Conservation (phyloP, 108 stramenopile genomes). For the Cyclostephanos invisitatus region DNA sequence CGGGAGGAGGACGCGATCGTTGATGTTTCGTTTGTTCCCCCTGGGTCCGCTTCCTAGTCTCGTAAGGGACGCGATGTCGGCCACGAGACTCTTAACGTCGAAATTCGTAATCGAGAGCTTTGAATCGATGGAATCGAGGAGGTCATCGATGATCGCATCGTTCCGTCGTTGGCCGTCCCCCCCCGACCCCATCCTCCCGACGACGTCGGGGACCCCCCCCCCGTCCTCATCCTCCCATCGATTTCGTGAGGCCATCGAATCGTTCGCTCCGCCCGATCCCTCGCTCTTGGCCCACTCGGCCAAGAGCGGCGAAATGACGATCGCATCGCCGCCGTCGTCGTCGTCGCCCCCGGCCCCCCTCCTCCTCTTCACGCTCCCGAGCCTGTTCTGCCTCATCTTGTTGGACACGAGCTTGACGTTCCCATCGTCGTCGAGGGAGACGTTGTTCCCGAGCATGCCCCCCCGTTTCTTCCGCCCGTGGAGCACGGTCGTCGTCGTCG, state of each 20-base stretch:
- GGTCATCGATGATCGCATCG: constrained; percentile 8
- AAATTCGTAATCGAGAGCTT: constrained; percentile 36
- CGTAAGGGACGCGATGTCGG: constrained; percentile 24
- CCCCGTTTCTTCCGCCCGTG: constrained; percentile 33
- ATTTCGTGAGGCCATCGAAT: background rate
- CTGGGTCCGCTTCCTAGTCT: background rate
- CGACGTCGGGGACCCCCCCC: background rate
- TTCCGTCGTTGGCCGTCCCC: constrained; percentile 6
- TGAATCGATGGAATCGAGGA: constrained; percentile 26
- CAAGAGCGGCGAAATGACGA: constrained; percentile 41
- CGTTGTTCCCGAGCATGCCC: constrained; percentile 39
- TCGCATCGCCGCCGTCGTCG: constrained; percentile 1
- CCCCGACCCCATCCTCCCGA: background rate
- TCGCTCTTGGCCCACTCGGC: constrained; percentile 38
- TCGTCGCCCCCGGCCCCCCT: background rate
- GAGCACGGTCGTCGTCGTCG: constrained; percentile 15
- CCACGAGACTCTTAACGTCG: constrained; percentile 21
- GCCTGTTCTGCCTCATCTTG: constrained; percentile 34
- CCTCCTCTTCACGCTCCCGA: constrained; percentile 9
- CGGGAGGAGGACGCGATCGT: constrained; percentile 23
- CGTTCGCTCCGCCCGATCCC: background rate
- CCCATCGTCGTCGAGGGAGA: constrained; percentile 39
- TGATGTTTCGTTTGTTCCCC: background rate
- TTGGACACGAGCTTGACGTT: constrained; percentile 33
- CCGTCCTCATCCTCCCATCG: constrained; percentile 11